Evolutionary conservation across 257 asterid species (phyloP), one percentile per base, ranked within the genome.

Genomic region (Misopates orontium): DNA sequence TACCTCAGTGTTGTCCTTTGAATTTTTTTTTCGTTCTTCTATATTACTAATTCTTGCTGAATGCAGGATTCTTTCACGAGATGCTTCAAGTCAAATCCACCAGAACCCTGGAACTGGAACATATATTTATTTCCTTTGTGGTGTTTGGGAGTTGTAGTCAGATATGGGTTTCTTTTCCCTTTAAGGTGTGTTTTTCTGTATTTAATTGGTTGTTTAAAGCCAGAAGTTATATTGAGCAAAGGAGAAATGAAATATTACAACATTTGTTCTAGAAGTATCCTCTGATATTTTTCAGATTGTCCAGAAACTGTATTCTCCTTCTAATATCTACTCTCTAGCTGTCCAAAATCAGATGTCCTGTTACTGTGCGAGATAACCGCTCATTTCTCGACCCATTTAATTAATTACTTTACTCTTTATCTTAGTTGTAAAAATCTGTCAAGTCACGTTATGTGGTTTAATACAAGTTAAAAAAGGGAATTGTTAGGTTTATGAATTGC

Each of bases 91-190:
- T 94, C 98, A 23, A 90, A 85, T 82, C 87, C 98, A 62, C 96
- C 97, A 25, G 96, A 90, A 56, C 98, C 98, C 16, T 90, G 99
- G 98, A 90, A 88, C 78, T 94, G 98, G 99, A 94, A 90, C 67
- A 61, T 84, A 62, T 84, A 94, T 80, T 81, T 94, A 81, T 94
- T 94, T 75, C 99, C 99, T 41, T 71, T 94, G 73, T 90, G 99
- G 99, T 94, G 99, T 73, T 68, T 88, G 77, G 99, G 99, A 62
- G 96, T 88, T 47, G 75, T 86, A 42, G 87, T 90, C 75, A 80
- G 99, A 88, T 94, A 94, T 78, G 86, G 87, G 23, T 5, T 90
- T 64, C 93, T 94, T 75, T 94, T 94, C 74, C 99, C 99, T 58
- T 49, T 71, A 60, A 86, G 99, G 97, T 93, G 66, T 61, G 68